Conservation (phyloP, 768 basidiomycete species). For the Fistulinella prunicolor region DNA sequence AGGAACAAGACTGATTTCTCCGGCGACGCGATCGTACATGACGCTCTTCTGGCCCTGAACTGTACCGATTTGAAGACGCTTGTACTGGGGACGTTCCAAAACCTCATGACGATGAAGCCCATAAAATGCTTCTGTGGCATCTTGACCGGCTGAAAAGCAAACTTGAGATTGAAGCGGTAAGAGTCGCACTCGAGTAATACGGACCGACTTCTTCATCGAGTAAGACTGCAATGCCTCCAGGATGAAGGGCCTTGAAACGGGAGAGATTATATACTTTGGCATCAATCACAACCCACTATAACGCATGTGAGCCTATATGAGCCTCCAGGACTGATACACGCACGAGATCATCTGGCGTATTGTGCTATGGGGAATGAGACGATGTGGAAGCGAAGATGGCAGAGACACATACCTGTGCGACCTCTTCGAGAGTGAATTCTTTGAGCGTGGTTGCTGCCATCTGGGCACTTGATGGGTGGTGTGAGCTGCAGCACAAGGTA, state of each 20-base stretch:
- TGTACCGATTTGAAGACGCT: constrained; percentile 70
- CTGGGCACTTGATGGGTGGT: not conserved
- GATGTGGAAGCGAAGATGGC: not conserved
- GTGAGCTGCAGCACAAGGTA: not conserved
- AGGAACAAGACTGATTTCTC: constrained; percentile 70
- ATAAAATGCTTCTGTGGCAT: constrained; percentile 86
- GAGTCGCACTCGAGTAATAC: constrained; percentile 19
- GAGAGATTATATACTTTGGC: constrained; percentile 81
- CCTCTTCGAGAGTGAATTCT: constrained; percentile 55
- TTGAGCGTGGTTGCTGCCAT: constrained; percentile 38
- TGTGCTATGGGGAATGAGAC: constrained; percentile 49
- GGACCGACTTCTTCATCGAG: constrained; percentile 72
- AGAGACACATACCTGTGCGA: constrained; percentile 43
- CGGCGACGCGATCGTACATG: constrained; percentile 48
- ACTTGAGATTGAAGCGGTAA: not conserved
- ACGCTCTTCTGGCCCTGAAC: constrained; percentile 59
- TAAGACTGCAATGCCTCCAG: constrained; percentile 79
- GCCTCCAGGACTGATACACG: constrained; percentile 15
- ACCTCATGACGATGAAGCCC: constrained; percentile 87
- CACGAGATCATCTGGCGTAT: constrained; percentile 72
- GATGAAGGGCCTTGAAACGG: constrained; percentile 78
- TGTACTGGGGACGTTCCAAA: constrained; percentile 69
- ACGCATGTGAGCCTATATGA: not conserved
- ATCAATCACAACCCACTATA: constrained; percentile 81
- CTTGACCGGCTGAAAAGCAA: constrained; percentile 62